Evolutionary conservation across 139 green algal species (phyloP).

Genomic region (Ulvella scutata): DNA sequence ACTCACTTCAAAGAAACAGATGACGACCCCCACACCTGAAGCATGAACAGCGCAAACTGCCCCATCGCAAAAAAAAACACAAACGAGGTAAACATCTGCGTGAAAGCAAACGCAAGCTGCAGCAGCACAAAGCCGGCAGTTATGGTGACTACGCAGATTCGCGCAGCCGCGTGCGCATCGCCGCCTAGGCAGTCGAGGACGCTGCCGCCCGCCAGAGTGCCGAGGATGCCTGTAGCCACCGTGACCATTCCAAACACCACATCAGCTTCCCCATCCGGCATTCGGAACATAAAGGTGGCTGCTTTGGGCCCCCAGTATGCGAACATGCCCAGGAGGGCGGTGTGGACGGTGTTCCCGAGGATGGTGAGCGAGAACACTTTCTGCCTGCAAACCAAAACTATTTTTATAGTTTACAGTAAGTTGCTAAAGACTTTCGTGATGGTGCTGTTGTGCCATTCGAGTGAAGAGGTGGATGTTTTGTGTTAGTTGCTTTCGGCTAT

Average conservation of each 20-base stretch:
- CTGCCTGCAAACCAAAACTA: constrained; percentile 17
- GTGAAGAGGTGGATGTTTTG: too few species aligned
- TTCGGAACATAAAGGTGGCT: constrained; percentile 33
- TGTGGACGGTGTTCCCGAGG: constrained; percentile 40
- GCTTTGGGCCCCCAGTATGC: constrained; percentile 65
- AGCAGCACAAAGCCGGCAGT: constrained; percentile 32
- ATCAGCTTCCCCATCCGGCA: constrained; percentile 42
- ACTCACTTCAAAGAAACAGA: too few species aligned
- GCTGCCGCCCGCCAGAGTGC: constrained; percentile 56
- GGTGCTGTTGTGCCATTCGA: too few species aligned
- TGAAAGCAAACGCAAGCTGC: constrained; percentile 33
- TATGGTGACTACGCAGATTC: constrained; percentile 34
- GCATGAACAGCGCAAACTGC: constrained; percentile 54
- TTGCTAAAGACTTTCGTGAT: too few species aligned
- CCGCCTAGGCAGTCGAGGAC: constrained; percentile 52
- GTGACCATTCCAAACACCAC: constrained; percentile 76
- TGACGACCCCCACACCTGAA: constrained; percentile 44
- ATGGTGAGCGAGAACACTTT: constrained; percentile 26
- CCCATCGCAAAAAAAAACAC: constrained; percentile 38
- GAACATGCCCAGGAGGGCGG: constrained; percentile 65
- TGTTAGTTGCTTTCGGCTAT: too few species aligned
- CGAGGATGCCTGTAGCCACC: constrained; percentile 61
- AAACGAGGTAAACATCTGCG: constrained; percentile 33
- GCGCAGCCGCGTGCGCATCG: constrained; percentile 29
- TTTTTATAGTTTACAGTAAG: too few species aligned